phyloP scores from a whole-genome alignment of 2,329 filamentous ascomycete species.

The Claviceps spartinae region DNA sequence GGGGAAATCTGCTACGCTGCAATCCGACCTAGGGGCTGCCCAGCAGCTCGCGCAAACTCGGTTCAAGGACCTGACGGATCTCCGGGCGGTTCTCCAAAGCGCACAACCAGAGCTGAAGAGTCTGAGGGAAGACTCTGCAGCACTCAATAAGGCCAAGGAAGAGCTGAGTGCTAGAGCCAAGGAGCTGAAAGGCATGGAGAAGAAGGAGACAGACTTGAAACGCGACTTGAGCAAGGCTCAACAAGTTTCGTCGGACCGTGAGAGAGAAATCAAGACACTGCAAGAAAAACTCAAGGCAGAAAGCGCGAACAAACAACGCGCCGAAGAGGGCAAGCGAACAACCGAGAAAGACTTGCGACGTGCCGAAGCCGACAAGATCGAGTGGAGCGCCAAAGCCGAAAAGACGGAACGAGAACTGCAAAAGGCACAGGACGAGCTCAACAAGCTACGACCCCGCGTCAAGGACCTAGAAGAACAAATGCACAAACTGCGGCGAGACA shows the following conservation, averaged over 20 bases:
- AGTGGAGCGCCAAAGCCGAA: conserved; percentile 60
- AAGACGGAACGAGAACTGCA: conserved; percentile 57
- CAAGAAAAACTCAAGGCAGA: conserved; percentile 69
- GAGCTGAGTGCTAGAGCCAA: conserved; percentile 46
- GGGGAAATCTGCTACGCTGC: conserved; percentile 51
- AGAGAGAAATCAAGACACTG: conserved; percentile 62
- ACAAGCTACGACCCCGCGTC: conserved; percentile 47
- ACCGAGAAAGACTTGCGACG: conserved; percentile 65
- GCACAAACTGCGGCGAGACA: conserved; percentile 53
- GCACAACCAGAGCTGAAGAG: conserved; percentile 73
- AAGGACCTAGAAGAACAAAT: conserved; percentile 62
- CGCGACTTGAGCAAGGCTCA: conserved; percentile 59
- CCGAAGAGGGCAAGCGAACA: conserved; percentile 67
- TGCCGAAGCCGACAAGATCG: conserved; percentile 65
- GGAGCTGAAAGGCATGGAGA: conserved; percentile 65
- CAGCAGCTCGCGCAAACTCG: conserved; percentile 75
- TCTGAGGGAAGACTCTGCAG: conserved; percentile 61
- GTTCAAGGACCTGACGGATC: conserved; percentile 75
- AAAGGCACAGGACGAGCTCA: conserved; percentile 58
- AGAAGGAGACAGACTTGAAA: conserved; percentile 67
- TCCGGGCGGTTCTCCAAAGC: conserved; percentile 69
- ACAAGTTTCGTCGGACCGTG: conserved; percentile 57
- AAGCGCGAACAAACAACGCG: conserved; percentile 52
- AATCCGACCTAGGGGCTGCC: conserved; percentile 74
- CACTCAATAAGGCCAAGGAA: conserved; percentile 61